Conservation (phyloP, 306 rosid species). For the Trichosanthes cucumerina region DNA sequence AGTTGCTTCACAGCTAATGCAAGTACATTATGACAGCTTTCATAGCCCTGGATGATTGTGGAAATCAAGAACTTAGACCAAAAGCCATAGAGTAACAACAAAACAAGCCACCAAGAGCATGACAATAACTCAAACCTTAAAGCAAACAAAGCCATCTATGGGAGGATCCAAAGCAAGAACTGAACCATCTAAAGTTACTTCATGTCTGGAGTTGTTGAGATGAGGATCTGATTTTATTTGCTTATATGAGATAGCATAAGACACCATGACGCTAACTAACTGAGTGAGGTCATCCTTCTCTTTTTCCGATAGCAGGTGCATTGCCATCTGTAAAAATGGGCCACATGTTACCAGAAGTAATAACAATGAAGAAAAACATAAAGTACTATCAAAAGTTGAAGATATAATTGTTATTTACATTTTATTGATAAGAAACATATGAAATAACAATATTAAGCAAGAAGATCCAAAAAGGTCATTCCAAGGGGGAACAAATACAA, state of each 20-base stretch:
- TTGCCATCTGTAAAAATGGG: conserved; percentile 47
- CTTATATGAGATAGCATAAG: conserved; percentile 61
- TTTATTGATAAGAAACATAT: neutral
- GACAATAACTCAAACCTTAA: conserved; percentile 53
- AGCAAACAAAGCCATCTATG: conserved; percentile 46
- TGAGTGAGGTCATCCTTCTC: conserved; percentile 69
- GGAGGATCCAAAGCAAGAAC: conserved; percentile 64
- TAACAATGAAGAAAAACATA: conserved; percentile 6
- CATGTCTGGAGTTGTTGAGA: conserved; percentile 33
- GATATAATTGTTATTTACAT: neutral
- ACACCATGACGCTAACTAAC: conserved; percentile 72
- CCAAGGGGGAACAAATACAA: neutral
- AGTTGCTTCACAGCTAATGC: conserved; percentile 78
- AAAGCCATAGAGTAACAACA: conserved; percentile 4
- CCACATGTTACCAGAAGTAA: conserved; percentile 23
- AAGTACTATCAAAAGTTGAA: neutral
- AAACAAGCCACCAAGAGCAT: conserved; percentile 5
- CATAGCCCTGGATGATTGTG: conserved; percentile 52
- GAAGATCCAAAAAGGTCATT: neutral
- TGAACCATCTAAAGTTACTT: conserved; percentile 34
- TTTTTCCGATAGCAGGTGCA: conserved; percentile 57
- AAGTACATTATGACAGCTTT: conserved; percentile 47
- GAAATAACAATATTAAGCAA: neutral
- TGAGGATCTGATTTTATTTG: conserved; percentile 33
- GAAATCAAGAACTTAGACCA: conserved; percentile 11